Base-by-base conservation (phyloP, 208 protist genomes). In the Strigomonas oncopelti region DNA sequence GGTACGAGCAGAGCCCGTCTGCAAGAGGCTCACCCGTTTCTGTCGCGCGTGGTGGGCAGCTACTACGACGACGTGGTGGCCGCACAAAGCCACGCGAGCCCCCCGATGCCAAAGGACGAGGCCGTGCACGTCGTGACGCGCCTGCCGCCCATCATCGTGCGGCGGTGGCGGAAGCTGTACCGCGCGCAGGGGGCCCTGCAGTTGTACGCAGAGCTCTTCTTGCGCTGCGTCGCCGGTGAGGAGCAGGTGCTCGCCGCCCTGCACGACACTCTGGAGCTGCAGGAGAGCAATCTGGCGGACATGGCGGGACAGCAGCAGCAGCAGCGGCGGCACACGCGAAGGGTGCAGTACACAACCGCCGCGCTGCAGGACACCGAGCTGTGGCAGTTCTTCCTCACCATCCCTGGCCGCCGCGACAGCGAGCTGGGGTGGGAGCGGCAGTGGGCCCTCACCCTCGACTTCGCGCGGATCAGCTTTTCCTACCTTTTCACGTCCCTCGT, bases 351-450 rank as follows among this genome's bases (percentile, higher is more conserved):
- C 22, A 67, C 56, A 5, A 83, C 78, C 7, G 70, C 75, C 1
- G 60, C 87, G 24, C 52, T 90, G 31, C 74, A 81, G 71, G 81
- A 90, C 54, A 62, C 73, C 4, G 84, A 83, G 64, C 70, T 90
- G 0, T 82, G 75, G 27, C 63, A 72, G 34, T 85, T 82, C 55
- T 84, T 77, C 52, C 45, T 85, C 5, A 82, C 78, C 9, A 72
- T 90, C 59, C 81, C 84, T 11, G 80, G 76, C 5, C 69, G 81
- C 18, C 77, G 77, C 11, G 55, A 83, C 38, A 75, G 75, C 61
- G 77, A 76, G 24, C 34, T 83, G 27, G 34, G 52, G 0, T 70
- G 72, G 31, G 75, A 78, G 0, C 69, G 52, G 42, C 72, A 84
- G 67, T 91, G 85, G 82, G 4, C 67, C 20, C 48, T 11, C 3